phyloP scores from a whole-genome alignment of 768 basidiomycete species.

The Lentinula detonsa region DNA sequence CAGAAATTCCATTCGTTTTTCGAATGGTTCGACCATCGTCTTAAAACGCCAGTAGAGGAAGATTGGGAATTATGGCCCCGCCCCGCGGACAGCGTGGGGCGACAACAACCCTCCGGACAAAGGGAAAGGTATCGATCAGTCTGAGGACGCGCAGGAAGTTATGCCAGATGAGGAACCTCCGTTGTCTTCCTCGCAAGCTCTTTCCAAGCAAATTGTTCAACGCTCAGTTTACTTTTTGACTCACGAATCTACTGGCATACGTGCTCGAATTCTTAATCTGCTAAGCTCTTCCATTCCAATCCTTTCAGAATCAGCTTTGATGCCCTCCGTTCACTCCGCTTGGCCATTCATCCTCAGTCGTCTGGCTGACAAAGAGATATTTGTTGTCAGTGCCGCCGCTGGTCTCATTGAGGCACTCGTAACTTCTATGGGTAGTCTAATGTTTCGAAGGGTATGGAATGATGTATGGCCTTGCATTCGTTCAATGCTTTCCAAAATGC shows the following conservation, averaged over 20 bases:
- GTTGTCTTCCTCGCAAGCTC: conserved; percentile 63
- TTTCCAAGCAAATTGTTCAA: conserved; percentile 81
- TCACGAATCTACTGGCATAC: conserved; percentile 81
- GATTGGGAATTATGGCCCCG: conserved; percentile 52
- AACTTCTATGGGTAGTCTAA: conserved; percentile 72
- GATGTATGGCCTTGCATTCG: conserved; percentile 89
- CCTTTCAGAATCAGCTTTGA: conserved; percentile 62
- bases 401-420: conserved; percentile 68
- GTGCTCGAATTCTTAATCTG: conserved; percentile 74
- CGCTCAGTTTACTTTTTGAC: conserved; percentile 89
- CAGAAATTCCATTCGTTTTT: conserved; percentile 47
- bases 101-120: conserved; percentile 18
- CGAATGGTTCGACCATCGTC: conserved; percentile 56
- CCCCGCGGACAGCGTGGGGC: conserved; percentile 57
- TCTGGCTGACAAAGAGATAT: conserved; percentile 64
- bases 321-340: conserved; percentile 80
- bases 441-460: conserved; percentile 82
- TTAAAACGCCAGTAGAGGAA: conserved; percentile 24
- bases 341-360: conserved; percentile 96
- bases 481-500: conserved; percentile 51
- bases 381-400: conserved; percentile 75
- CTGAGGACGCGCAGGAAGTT: conserved; percentile 20
- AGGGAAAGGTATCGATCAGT: conserved; percentile 16
- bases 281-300: conserved; percentile 71
- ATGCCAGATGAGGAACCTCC: conserved; percentile 40